Conservation (phyloP, 2,329 filamentous ascomycete genomes). For the Oidium heveae region DNA sequence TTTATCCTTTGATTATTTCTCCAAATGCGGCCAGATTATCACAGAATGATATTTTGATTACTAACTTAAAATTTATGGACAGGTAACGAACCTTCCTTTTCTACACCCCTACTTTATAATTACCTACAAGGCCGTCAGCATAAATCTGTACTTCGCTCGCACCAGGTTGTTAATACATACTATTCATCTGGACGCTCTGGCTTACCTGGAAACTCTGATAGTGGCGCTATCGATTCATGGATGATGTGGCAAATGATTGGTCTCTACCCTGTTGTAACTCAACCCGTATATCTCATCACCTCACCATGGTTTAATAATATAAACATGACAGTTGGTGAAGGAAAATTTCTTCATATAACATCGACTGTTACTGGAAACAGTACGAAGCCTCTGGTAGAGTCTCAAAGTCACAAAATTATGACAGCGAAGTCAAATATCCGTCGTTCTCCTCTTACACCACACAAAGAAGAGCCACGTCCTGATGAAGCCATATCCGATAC, state of each 20-base stretch:
- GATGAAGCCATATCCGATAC: neutral
- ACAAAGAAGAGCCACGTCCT: neutral
- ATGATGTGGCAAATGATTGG: conserved; percentile 43
- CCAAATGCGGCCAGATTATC: conserved; percentile 28
- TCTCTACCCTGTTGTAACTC: conserved; percentile 40
- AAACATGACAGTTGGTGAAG: conserved; percentile 19
- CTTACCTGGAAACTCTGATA: conserved; percentile 39
- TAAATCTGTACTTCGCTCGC: conserved; percentile 29
- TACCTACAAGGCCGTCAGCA: conserved; percentile 33
- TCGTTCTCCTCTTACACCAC: neutral
- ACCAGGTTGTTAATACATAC: conserved; percentile 30
- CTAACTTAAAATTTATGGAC: conserved; percentile 29
- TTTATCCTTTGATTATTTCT: neutral
- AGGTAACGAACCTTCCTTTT: conserved; percentile 20
- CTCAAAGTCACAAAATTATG: neutral
- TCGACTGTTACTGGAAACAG: conserved; percentile 11
- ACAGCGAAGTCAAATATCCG: neutral
- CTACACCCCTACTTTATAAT: conserved; percentile 42
- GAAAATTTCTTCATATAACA: conserved; percentile 27
- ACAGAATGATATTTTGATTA: conserved; percentile 20
- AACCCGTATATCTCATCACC: conserved; percentile 39
- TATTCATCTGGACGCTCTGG: conserved; percentile 28
- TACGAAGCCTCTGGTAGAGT: neutral
- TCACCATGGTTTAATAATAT: conserved; percentile 37
- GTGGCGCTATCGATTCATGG: conserved; percentile 48